Conservation (phyloP, 176 grass and related monocot species). For the Musa beccarii region DNA sequence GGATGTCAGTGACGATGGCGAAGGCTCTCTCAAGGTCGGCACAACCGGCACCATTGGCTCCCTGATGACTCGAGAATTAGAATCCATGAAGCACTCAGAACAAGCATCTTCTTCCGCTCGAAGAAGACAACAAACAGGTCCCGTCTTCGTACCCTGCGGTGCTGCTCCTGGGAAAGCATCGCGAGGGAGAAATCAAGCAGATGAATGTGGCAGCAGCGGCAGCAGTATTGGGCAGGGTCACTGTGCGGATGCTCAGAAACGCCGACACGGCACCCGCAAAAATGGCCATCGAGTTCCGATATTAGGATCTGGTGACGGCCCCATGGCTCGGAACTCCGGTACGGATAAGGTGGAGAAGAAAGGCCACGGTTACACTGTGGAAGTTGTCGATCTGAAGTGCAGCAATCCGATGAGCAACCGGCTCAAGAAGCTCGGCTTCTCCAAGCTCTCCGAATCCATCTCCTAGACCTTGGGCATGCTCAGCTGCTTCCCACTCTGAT, state of each 20-base stretch:
- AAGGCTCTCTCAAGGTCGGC: slow-evolving; percentile 45
- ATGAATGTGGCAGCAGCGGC: slow-evolving; percentile 15
- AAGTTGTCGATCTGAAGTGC: slow-evolving; percentile 85
- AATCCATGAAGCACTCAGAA: slow-evolving; percentile 37
- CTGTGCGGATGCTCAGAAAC: slow-evolving; percentile 32
- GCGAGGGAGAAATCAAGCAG: slow-evolving; percentile 31
- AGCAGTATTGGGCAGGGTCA: slow-evolving; percentile 7
- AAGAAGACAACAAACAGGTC: slow-evolving; percentile 43
- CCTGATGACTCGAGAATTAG: slow-evolving; percentile 70
- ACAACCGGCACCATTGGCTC: slow-evolving; percentile 74
- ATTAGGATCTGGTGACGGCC: slow-evolving; percentile 27
- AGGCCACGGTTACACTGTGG: slow-evolving; percentile 34
- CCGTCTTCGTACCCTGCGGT: slow-evolving; percentile 58
- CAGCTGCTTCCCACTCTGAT: neutral
- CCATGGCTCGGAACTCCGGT: slow-evolving; percentile 24
- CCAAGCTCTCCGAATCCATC: slow-evolving; percentile 86
- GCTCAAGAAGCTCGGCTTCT: slow-evolving; percentile 89
- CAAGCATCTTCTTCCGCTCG: slow-evolving; percentile 25
- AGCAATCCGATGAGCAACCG: slow-evolving; percentile 78
- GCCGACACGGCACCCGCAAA: slow-evolving; percentile 26
- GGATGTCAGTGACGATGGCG: neutral
- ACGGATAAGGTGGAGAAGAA: slow-evolving; percentile 51
- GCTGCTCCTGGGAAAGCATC: slow-evolving; percentile 41
- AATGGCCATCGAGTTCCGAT: slow-evolving; percentile 42
- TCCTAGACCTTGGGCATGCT: slow-evolving; percentile 29